Conservation (phyloP, 1,284 basidiomycete genomes). For the Apiotrichum montevideense region DNA sequence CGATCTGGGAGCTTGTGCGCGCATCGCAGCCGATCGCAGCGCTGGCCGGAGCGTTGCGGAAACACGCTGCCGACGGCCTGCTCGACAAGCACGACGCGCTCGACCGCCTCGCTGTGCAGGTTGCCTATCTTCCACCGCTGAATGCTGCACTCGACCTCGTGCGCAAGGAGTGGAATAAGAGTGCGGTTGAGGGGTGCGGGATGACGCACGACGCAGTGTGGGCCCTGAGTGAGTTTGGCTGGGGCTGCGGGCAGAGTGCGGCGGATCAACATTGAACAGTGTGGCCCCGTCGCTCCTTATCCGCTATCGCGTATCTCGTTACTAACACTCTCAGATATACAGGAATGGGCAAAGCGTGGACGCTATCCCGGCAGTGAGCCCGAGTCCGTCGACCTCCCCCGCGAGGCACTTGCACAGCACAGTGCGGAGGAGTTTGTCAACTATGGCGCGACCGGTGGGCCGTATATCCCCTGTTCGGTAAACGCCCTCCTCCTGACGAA, state of each 20-base stretch:
- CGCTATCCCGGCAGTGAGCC: background rate
- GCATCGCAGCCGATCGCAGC: background rate
- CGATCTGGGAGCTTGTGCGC: background rate
- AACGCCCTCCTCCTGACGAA: background rate
- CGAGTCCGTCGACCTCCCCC: background rate
- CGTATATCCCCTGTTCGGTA: background rate
- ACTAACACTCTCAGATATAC: background rate
- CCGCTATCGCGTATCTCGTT: too few relatives aligned
- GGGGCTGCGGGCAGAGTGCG: background rate
- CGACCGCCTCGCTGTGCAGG: background rate
- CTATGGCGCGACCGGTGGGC: constrained; percentile 1
- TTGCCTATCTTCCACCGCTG: background rate
- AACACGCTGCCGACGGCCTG: background rate
- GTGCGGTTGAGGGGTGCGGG: background rate
- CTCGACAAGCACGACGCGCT: background rate
- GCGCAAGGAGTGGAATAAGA: background rate
- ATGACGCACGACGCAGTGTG: background rate
- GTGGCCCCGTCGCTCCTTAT: too few relatives aligned
- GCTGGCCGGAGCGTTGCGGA: background rate
- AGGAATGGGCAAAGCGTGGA: constrained; percentile 1
- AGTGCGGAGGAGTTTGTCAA: constrained; percentile 1
- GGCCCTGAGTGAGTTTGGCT: background rate
- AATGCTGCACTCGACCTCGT: background rate
- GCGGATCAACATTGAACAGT: background rate
- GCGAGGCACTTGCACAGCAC: background rate